These are phyloP conservation scores for Casuarina equisetifolia DNA, from an alignment of 306 rosid species.

Conservation along the genomic window DNA sequence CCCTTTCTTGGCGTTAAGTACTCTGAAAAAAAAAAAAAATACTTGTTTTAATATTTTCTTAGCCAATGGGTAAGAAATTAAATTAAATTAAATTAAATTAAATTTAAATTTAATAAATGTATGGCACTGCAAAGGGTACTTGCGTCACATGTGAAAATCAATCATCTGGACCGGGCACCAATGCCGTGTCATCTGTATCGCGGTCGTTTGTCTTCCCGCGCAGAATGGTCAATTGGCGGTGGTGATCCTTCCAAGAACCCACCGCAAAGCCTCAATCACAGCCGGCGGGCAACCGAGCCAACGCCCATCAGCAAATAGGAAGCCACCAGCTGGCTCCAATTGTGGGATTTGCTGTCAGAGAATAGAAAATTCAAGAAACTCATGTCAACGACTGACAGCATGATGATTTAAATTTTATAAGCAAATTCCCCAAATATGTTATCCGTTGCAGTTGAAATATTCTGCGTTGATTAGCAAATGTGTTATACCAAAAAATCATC, in stretches of 20 bases:
- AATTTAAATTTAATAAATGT: no score
- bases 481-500: background rate
- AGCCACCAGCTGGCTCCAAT: background rate
- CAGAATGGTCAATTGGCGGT: slow-evolving; percentile 3
- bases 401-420: background rate
- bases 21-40: no score
- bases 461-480: background rate
- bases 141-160: background rate
- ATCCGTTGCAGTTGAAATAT: background rate
- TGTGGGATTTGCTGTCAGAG: background rate
- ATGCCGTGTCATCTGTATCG: background rate
- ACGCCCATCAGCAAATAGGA: background rate
- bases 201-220: background rate
- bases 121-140: background rate
- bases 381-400: background rate
- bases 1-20: background rate
- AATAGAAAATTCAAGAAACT: no score
- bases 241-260: background rate
- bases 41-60: no score
- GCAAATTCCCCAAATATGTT: background rate
- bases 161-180: background rate
- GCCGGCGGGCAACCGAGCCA: background rate
- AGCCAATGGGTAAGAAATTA: no score
- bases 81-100: no score
- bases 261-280: background rate